A percentile compares a stretch with the other conserved stretches of the same genome.
Conservation (phyloP, 2,329 filamentous ascomycete species). For the Sporothrix curviconia region DNA sequence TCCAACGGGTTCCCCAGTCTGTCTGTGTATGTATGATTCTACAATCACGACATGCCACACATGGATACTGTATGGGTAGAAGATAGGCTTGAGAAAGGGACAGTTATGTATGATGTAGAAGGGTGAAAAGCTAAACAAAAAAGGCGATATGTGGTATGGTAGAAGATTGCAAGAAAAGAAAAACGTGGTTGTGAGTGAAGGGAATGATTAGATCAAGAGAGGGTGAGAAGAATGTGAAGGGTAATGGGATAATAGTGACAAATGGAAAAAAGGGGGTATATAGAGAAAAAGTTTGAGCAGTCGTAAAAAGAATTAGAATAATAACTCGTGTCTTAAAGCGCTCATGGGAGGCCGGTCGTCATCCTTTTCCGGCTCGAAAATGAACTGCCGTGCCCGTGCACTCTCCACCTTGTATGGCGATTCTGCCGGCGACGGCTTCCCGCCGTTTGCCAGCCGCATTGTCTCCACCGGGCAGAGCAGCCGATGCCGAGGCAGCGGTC, state of each 20-base stretch:
- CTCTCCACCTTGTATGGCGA: slow-evolving; percentile 29
- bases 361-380: slow-evolving; percentile 29
- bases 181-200: background rate
- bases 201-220: no score
- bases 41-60: no score
- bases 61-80: no score
- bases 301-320: background rate
- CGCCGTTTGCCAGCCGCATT: background rate
- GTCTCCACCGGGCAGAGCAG: background rate
- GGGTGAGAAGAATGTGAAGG: background rate
- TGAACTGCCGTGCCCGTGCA: slow-evolving; percentile 26
- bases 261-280: slow-evolving; percentile 14
- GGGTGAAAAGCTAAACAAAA: background rate
- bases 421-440: background rate
- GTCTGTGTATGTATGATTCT: background rate
- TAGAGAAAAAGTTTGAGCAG: background rate
- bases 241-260: background rate
- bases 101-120: background rate
- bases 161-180: no score
- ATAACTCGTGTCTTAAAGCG: slow-evolving; percentile 17
- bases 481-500: background rate
- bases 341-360: slow-evolving; percentile 24
- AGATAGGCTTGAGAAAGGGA: background rate
- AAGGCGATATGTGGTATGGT: background rate
- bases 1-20: background rate